Percentiles rank a stretch among this genome's conserved stretches.
Conservation (phyloP, 805 yeast species). For the Pachysolen tannophilus region DNA sequence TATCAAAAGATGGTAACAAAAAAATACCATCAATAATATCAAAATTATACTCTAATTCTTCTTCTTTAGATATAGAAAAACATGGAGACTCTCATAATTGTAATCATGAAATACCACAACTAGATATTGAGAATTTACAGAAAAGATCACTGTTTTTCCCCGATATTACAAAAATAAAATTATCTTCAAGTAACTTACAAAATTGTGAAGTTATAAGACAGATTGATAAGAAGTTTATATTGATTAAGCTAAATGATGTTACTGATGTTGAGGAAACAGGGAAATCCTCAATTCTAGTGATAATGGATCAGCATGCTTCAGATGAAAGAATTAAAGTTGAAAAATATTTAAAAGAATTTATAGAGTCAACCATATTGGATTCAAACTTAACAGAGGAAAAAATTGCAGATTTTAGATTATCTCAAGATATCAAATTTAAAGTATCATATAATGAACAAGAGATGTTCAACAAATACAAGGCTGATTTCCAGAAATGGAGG, state of each 20-base stretch:
- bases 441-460: slow-evolving; percentile 24
- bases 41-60: background rate
- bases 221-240: slow-evolving; percentile 56
- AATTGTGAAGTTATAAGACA: slow-evolving; percentile 39
- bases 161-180: slow-evolving; percentile 6
- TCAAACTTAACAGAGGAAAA: no score
- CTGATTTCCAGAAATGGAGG: slow-evolving; percentile 37
- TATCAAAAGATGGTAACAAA: no score
- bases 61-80: background rate
- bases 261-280: no score
- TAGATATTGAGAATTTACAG: slow-evolving; percentile 1
- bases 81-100: background rate
- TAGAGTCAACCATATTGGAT: slow-evolving; percentile 20
- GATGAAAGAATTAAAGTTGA: slow-evolving; percentile 72
- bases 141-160: slow-evolving; percentile 8
- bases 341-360: slow-evolving; percentile 27
- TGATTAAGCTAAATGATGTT: slow-evolving; percentile 23
- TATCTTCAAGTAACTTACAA: slow-evolving; percentile 16
- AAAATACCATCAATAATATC: no score
- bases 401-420: no score
- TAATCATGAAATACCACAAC: background rate
- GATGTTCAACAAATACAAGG: slow-evolving; percentile 20
- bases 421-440: slow-evolving; percentile 13
- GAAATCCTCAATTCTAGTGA: background rate
- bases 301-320: slow-evolving; percentile 73